Conservation (phyloP, 768 basidiomycete genomes). For the Pleurotus salmoneostramineus region DNA sequence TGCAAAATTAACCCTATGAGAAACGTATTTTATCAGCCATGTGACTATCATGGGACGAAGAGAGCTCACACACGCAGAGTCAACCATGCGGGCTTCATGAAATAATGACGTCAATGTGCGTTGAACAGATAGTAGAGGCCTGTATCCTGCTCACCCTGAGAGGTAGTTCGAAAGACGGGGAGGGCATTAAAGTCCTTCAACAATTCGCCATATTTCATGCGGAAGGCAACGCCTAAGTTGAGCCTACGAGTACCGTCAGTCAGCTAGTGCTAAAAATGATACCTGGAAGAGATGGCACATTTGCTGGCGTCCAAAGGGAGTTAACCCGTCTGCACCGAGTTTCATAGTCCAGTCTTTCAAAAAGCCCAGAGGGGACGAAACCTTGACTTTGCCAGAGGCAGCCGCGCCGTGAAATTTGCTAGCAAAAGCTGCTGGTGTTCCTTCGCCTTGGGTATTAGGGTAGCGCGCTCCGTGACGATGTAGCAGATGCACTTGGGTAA, state of each 20-base stretch:
- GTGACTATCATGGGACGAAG: neutral
- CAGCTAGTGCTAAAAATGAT: neutral
- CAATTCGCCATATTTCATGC: conserved; percentile 56
- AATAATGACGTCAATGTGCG: neutral
- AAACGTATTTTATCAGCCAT: neutral
- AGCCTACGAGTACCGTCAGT: conserved; percentile 20
- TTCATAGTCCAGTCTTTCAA: conserved; percentile 75
- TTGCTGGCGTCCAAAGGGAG: conserved; percentile 74
- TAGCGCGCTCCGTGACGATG: conserved; percentile 71
- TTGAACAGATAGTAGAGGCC: neutral
- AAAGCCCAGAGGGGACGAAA: conserved; percentile 54
- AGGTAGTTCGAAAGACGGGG: conserved; percentile 64
- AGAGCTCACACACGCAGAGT: conserved; percentile 35
- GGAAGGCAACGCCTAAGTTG: conserved; percentile 51
- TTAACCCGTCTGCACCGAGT: conserved; percentile 72
- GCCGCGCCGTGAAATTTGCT: conserved; percentile 43
- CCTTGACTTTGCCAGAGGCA: conserved; percentile 36
- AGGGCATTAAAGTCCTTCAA: conserved; percentile 40
- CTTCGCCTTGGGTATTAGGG: conserved; percentile 37
- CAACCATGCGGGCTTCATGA: conserved; percentile 44
- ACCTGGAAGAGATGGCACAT: conserved; percentile 32
- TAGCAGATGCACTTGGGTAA: conserved; percentile 53
- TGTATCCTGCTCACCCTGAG: conserved; percentile 32
- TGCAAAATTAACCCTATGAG: conserved; percentile 39
- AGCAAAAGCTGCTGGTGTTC: conserved; percentile 40